Base-by-base conservation (phyloP, 148 eudicot species). In the Chenopodium album region DNA sequence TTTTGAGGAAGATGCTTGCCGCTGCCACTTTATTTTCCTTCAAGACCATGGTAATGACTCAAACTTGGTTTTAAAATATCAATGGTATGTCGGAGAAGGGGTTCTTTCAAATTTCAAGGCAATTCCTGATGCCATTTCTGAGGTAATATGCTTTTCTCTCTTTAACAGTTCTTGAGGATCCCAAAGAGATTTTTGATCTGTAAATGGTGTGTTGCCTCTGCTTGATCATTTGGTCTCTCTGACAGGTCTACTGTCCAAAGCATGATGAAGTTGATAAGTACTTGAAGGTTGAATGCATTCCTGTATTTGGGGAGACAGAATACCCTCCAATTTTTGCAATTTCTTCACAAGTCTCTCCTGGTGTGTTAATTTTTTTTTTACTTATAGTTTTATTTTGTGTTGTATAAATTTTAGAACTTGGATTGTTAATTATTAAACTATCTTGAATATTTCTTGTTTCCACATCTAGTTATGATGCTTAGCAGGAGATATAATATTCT, bases 1-100 rank as follows among this genome's bases (percentile, higher is more conserved):
- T 66, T 96, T 90, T 84, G 98, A 88, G 89, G 99, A 88, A 88
- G 98, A 96, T 91, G 97, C 95, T 83, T 94, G 97, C 71, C 89
- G 87, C 72, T 94, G 98, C 87, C 98, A 91, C 88, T 96, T 94
- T 89, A 88, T 86, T 73, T 96, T 96, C 85, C 79, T 87, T 56
- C 87, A 87, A 79, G 94, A 91, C 47, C 87, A 84, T 76, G 87
- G 86, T 76, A 78, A 78, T 82, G 93, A 87, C 82, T 71, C 90
- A 60, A 91, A 89, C 71, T 87, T 96, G 82, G 90, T 86, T 69
- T 88, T 96, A 77, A 92, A 90, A 82, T 96, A 92, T 80, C 99
- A 94, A 81, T 96, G 99, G 99, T 92, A 87, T 89, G 71, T 94
- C 10, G 99, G 98, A 80, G 93, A 88, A 62, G 89, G 88, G 80